Evolutionary conservation across 164 flowering plant species (phyloP).

Genomic region (Stephania cephalantha): DNA sequence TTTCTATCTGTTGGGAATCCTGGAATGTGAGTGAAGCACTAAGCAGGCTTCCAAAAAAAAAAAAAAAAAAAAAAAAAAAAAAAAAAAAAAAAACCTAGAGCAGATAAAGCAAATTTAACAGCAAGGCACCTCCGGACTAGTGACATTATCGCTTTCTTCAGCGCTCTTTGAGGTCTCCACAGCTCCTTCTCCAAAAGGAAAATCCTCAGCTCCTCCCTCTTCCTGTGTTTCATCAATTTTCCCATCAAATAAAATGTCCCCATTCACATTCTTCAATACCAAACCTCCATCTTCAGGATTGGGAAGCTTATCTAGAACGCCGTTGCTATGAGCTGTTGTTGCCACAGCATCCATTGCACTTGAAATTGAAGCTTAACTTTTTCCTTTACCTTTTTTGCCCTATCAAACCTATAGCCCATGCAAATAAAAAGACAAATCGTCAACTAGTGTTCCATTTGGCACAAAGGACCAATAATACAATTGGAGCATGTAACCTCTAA

Average conservation of each 20-base stretch:
- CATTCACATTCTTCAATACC: constrained; percentile 20
- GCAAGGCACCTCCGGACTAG: constrained; percentile 27
- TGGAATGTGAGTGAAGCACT: constrained; percentile 15
- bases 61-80: neutral
- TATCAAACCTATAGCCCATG: neutral
- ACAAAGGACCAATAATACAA: neutral
- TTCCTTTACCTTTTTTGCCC: constrained; percentile 2
- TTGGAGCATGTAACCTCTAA: neutral
- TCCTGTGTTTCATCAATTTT: constrained; percentile 22
- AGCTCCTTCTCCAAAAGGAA: constrained; percentile 16
- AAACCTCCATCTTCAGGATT: constrained; percentile 16
- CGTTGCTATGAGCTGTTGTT: constrained; percentile 35
- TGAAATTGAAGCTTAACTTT: constrained; percentile 10
- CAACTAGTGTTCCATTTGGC: neutral
- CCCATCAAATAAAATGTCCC: constrained; percentile 4
- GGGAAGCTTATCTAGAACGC: constrained; percentile 23
- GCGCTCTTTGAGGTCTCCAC: constrained; percentile 19
- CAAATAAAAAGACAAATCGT: neutral
- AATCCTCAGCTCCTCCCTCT: constrained; percentile 13
- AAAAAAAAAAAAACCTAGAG: neutral
- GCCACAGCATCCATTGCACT: constrained; percentile 44
- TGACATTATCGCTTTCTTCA: constrained; percentile 24
- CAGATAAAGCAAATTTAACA: neutral
- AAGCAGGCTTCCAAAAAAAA: neutral
- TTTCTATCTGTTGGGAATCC: constrained; percentile 34